Evolutionary conservation across 2,329 filamentous ascomycete species (phyloP).

Genomic region (Trichoderma polysporum): DNA sequence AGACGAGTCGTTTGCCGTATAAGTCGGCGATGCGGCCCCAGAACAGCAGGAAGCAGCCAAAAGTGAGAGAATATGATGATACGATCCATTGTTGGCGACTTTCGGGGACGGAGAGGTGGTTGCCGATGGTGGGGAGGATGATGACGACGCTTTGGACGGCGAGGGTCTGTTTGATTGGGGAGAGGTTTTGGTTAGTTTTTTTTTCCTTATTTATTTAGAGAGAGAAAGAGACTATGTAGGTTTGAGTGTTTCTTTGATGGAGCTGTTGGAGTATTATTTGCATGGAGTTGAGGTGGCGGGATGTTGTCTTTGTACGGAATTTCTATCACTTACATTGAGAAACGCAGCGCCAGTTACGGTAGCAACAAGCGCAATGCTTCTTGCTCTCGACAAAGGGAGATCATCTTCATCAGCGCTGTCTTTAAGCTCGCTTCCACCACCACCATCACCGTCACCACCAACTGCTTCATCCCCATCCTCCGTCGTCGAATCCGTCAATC

Average conservation of each 20-base stretch:
- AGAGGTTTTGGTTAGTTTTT: too few species aligned
- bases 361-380: constrained; percentile 54
- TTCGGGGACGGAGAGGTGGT: constrained; percentile 55
- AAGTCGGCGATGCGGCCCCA: constrained; percentile 69
- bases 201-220: background rate
- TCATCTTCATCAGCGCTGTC: constrained; percentile 27
- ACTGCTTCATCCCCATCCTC: background rate
- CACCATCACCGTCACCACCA: background rate
- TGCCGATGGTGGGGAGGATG: constrained; percentile 60
- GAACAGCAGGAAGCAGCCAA: constrained; percentile 66
- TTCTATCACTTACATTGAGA: constrained; percentile 49
- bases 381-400: constrained; percentile 48
- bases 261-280: too few species aligned
- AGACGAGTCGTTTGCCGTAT: constrained; percentile 64
- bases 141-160: constrained; percentile 61
- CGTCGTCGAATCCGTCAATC: background rate
- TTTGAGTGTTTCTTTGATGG: too few species aligned
- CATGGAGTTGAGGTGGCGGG: background rate
- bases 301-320: too few species aligned
- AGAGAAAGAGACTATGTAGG: too few species aligned
- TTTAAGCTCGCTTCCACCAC: background rate
- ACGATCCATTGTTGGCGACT: constrained; percentile 65
- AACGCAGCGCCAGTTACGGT: constrained; percentile 57
- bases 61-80: constrained; percentile 63
- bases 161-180: constrained; percentile 51